These are phyloP conservation scores for Suillus paluster DNA, from an alignment of 768 basidiomycete genomes.

Conservation along the genomic window DNA sequence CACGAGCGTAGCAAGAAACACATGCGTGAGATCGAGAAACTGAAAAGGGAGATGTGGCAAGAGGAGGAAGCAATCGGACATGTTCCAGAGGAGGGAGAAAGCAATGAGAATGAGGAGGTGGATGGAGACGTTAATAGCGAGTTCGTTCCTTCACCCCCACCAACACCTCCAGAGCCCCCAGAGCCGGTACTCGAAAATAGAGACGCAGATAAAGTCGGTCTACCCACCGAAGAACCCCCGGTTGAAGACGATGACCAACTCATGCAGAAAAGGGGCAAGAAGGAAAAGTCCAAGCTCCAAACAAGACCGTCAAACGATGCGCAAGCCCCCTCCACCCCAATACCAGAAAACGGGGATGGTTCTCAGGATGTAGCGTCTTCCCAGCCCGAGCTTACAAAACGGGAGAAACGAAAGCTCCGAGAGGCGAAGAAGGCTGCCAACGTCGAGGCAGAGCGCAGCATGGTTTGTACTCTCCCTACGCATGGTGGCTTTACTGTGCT, in stretches of 20 bases:
- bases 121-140: conserved; percentile 9
- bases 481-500: conserved; percentile 11
- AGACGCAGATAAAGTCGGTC: conserved; percentile 8
- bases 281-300: conserved; percentile 15
- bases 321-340: background rate
- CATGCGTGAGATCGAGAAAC: conserved; percentile 78
- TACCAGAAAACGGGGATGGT: background rate
- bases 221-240: background rate
- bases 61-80: conserved; percentile 70
- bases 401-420: conserved; percentile 77
- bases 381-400: conserved; percentile 60
- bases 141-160: conserved; percentile 16
- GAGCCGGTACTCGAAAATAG: background rate
- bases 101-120: conserved; percentile 25
- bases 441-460: background rate
- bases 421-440: conserved; percentile 68
- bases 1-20: conserved; percentile 97
- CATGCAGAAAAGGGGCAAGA: conserved; percentile 10
- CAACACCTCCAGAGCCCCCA: conserved; percentile 15
- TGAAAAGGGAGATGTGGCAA: conserved; percentile 76
- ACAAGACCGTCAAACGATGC: background rate
- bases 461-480: conserved; percentile 17
- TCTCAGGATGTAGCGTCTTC: conserved; percentile 8
- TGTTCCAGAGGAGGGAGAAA: conserved; percentile 42
- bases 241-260: conserved; percentile 14